Evolutionary conservation across 495 filamentous ascomycete genomes (phyloP).

Genomic region (Tuber brumale): DNA sequence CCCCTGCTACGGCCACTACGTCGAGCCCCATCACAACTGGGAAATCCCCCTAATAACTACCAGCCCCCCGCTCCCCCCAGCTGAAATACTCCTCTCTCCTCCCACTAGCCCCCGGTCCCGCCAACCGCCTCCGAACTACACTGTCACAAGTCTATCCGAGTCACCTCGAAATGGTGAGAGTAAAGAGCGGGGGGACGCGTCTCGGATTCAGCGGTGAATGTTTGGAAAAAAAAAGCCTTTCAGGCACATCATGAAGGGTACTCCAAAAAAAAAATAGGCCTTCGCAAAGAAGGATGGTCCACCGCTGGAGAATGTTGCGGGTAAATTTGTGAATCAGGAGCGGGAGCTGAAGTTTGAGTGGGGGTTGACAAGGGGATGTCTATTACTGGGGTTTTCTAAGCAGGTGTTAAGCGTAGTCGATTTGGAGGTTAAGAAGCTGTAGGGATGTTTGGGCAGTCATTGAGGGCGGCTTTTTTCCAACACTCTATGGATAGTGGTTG

Average conservation of each 20-base stretch:
- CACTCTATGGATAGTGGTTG: not conserved
- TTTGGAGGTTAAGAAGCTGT: not conserved
- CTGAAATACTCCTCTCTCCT: conserved; percentile 22
- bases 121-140: conserved; percentile 18
- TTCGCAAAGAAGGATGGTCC: conserved; percentile 15
- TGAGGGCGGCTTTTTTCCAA: not conserved
- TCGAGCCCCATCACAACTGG: not conserved
- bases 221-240: not conserved
- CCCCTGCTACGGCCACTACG: not conserved
- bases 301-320: conserved; percentile 16
- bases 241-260: not conserved
- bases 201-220: not conserved
- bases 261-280: not conserved
- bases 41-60: not conserved
- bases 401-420: not conserved
- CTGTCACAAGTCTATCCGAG: conserved; percentile 14
- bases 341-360: conserved; percentile 8
- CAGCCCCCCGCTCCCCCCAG: not conserved
- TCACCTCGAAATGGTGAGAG: not conserved
- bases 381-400: not conserved
- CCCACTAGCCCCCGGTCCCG: not conserved
- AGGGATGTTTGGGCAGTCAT: not conserved
- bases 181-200: not conserved
- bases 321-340: conserved; percentile 25
- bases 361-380: not conserved